Conservation (phyloP, 305 asterid genomes). For the Galium porrigens region DNA sequence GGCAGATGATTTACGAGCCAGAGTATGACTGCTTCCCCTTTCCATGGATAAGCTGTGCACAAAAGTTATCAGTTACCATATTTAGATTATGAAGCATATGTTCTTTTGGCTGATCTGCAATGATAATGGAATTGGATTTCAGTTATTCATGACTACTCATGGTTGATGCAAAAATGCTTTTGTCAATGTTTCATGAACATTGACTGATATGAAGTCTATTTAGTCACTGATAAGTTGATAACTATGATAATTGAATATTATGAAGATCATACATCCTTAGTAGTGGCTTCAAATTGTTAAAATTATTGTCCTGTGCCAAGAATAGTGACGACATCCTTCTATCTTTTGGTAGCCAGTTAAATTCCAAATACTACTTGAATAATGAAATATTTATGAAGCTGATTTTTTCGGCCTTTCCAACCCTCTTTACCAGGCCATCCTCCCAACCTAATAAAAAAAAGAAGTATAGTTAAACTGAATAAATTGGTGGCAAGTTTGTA, state of each 20-base stretch:
- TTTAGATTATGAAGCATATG: neutral
- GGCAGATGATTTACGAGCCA: conserved; percentile 70
- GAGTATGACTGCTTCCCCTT: conserved; percentile 31
- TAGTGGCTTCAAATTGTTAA: neutral
- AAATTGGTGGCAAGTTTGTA: neutral
- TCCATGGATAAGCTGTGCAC: neutral
- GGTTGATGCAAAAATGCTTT: neutral
- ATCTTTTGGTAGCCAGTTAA: neutral
- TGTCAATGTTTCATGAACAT: neutral
- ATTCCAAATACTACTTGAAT: neutral
- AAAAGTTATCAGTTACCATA: neutral
- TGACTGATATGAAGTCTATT: neutral
- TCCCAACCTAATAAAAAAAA: neutral
- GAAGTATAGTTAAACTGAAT: neutral
- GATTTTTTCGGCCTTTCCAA: neutral
- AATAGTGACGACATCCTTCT: neutral
- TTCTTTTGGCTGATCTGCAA: neutral
- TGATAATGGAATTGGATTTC: neutral
- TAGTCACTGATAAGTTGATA: neutral
- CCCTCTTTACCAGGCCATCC: neutral
- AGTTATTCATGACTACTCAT: neutral
- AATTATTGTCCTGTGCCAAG: neutral
- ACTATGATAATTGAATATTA: neutral
- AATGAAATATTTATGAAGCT: neutral
- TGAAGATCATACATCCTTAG: neutral